phyloP scores from a whole-genome alignment of 345 rosid genomes.

The Carallia brachiata region DNA sequence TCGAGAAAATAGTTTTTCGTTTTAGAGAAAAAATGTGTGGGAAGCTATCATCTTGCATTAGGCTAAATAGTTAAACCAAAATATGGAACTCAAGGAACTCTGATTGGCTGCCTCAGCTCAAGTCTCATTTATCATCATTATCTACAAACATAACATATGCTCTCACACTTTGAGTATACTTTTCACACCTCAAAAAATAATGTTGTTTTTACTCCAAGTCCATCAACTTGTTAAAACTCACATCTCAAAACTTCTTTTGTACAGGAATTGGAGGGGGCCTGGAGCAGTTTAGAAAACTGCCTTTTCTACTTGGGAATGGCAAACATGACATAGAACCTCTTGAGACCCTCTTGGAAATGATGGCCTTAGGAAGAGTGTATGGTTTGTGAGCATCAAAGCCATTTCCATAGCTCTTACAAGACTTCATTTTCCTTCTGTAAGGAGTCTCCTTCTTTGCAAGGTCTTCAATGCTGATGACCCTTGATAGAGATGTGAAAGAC shows the following conservation, averaged over 20 bases:
- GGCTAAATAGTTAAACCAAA: too few relatives aligned
- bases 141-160: background rate
- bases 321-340: constrained; percentile 25
- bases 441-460: constrained; percentile 48
- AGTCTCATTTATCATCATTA: background rate
- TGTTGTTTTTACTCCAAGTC: background rate
- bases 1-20: too few relatives aligned
- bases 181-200: background rate
- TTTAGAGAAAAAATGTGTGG: too few relatives aligned
- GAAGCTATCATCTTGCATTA: too few relatives aligned
- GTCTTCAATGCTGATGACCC: constrained; percentile 60
- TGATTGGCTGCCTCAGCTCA: background rate
- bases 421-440: constrained; percentile 33
- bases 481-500: constrained; percentile 71
- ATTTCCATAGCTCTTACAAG: constrained; percentile 49
- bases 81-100: background rate
- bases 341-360: constrained; percentile 39
- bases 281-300: constrained; percentile 15
- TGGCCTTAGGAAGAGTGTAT: constrained; percentile 32
- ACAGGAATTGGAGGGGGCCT: constrained; percentile 38
- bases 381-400: constrained; percentile 37
- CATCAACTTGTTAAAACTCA: background rate
- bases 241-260: constrained; percentile 34
- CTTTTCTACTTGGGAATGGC: constrained; percentile 24
- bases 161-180: background rate